These are phyloP conservation scores for Chytriomyces confervae DNA, from an alignment of 192 early-diverging fungal species.

Conservation along the genomic window DNA sequence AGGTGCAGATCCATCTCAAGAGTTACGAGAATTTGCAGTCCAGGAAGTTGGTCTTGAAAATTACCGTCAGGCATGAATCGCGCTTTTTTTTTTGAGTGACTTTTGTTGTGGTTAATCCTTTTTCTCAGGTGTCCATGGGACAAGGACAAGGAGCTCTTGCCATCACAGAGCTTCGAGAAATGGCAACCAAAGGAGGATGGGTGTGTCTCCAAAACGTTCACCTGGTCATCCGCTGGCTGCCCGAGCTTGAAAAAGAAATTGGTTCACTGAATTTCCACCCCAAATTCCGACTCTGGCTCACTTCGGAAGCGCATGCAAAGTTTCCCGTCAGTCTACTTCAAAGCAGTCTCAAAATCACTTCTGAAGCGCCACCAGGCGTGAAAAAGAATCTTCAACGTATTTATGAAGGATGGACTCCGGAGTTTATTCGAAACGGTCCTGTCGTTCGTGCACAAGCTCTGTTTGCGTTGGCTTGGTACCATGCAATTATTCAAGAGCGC, in stretches of 20 bases:
- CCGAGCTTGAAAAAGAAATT: slow-evolving; percentile 59
- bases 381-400: slow-evolving; percentile 64
- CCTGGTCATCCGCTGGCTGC: slow-evolving; percentile 61
- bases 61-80: slow-evolving; percentile 48
- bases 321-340: slow-evolving; percentile 59
- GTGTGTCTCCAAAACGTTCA: slow-evolving; percentile 65
- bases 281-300: slow-evolving; percentile 63
- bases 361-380: slow-evolving; percentile 64
- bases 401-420: slow-evolving; percentile 55
- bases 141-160: slow-evolving; percentile 65
- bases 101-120: neutral
- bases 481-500: slow-evolving; percentile 65
- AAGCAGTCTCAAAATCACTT: slow-evolving; percentile 59
- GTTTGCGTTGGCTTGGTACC: slow-evolving; percentile 66
- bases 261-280: slow-evolving; percentile 36
- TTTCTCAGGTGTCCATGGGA: slow-evolving; percentile 59
- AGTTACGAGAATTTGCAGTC: slow-evolving; percentile 54
- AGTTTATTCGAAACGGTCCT: slow-evolving; percentile 51
- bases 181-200: slow-evolving; percentile 53
- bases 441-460: slow-evolving; percentile 60
- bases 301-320: slow-evolving; percentile 59
- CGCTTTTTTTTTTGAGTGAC: neutral
- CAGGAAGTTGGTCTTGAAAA: slow-evolving; percentile 52
- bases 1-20: slow-evolving; percentile 64
- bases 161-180: slow-evolving; percentile 42